Evolutionary conservation across 805 yeast genomes (phyloP), one percentile per base, ranked within the genome.

Genomic region (Cyberlindnera suaveolens): DNA sequence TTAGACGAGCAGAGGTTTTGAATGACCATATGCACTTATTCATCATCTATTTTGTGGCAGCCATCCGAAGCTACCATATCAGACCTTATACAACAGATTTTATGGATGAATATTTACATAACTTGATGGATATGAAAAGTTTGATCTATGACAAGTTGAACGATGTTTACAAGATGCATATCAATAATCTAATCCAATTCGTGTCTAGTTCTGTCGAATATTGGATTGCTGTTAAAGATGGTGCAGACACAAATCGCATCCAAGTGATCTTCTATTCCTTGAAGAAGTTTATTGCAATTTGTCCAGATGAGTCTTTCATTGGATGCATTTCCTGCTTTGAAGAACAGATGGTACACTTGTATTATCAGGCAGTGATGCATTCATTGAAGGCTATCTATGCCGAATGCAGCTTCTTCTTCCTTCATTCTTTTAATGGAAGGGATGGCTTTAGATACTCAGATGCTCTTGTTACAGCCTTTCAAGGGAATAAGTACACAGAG

Each of bases 371-470:
- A 4, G 59, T 53, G 5, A 54, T 62, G 13, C 51, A 62, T 15
- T 56, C 62, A 1, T 40, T 66, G 36, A 64, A 58, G 43, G 65
- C 68, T 1, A 49, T 66, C 29, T 64, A 63, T 41, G 62, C 69
- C 9, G 70, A 66, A 43, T 57, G 59, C 4, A 47, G 67, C 34
- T 66, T 64, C 44, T 57, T 60, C 34, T 66, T 62, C 51, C 53
- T 62, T 31, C 53, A 55, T 46, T 63, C 66, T 2, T 66, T 64
- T 46, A 54, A 57, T 41, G 68, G 67, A 5, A 63, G 65, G n/a
- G 59, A 62, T 40, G 66, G 65, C 15, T 51, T 58, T 2, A 55
- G 61, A 38, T 41, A 54, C 14, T 57, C 58, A 5, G 48, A 50
- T 37, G 45, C 47, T 3, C 41, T 52, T 11, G 14, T 50, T 5